phyloP scores from a whole-genome alignment of 306 rosid species.

The Rosa multiflora region DNA sequence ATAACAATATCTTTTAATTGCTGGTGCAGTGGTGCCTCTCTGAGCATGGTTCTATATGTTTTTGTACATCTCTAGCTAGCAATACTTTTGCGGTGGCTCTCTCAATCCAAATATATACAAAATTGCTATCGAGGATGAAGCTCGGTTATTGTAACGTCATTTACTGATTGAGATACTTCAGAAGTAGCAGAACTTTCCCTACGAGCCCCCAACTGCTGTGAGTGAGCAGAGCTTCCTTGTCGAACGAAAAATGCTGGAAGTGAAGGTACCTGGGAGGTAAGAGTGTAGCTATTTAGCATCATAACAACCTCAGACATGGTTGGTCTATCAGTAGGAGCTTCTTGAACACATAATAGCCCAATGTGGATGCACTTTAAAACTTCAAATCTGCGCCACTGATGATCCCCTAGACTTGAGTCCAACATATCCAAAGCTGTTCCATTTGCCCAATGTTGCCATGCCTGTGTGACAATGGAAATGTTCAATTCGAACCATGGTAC shows the following conservation, averaged over 20 bases:
- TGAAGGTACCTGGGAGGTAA: constrained; percentile 15
- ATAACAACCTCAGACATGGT: constrained; percentile 29
- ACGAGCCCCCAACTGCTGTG: neutral
- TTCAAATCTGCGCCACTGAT: constrained; percentile 31
- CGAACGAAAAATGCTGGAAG: constrained; percentile 23
- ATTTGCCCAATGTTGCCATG: constrained; percentile 32
- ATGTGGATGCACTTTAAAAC: constrained; percentile 34
- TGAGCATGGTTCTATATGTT: too few relatives aligned
- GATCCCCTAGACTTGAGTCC: constrained; percentile 28
- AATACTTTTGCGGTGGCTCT: too few relatives aligned
- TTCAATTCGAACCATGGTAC: neutral
- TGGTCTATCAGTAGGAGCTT: constrained; percentile 35
- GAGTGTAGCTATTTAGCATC: constrained; percentile 30
- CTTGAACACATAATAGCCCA: constrained; percentile 37
- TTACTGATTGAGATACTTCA: constrained; percentile 13
- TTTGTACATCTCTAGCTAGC: too few relatives aligned
- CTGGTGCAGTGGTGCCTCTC: too few relatives aligned
- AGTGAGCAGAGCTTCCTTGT: neutral
- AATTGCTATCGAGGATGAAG: constrained; percentile 21
- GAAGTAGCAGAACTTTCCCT: constrained; percentile 1
- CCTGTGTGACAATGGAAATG: constrained; percentile 21
- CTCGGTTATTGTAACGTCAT: constrained; percentile 29
- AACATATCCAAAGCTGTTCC: constrained; percentile 27
- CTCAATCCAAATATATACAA: too few relatives aligned
- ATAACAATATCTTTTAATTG: too few relatives aligned